These are phyloP conservation scores for Annulohypoxylon nitens DNA, from an alignment of 495 filamentous ascomycete genomes.

Conservation along the genomic window DNA sequence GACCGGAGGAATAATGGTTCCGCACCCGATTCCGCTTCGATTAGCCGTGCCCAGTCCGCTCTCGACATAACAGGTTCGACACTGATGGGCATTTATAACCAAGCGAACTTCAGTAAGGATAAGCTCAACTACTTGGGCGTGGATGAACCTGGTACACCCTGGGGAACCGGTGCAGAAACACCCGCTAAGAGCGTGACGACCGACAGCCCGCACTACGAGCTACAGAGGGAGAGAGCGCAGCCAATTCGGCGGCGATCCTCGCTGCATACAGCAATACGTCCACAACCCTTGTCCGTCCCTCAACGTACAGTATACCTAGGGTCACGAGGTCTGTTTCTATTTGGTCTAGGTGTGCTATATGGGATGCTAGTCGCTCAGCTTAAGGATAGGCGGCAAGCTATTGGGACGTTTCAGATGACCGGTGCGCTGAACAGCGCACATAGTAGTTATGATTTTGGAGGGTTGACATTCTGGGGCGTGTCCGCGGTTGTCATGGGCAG, in stretches of 20 bases:
- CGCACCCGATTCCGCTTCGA: conserved; percentile 47
- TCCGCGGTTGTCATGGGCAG: conserved; percentile 82
- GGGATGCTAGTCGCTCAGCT: conserved; percentile 88
- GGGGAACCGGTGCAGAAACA: conserved; percentile 79
- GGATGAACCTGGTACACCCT: conserved; percentile 63
- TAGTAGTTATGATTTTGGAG: conserved; percentile 69
- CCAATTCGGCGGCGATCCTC: conserved; percentile 38
- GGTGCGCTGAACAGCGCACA: conserved; percentile 59
- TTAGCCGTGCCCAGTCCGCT: conserved; percentile 78
- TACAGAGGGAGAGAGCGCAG: conserved; percentile 46
- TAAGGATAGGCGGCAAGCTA: conserved; percentile 41
- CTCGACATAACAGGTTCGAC: conserved; percentile 91
- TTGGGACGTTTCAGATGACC: conserved; percentile 69
- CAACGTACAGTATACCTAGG: conserved; percentile 53
- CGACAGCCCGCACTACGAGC: conserved; percentile 48
- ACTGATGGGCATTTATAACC: conserved; percentile 89
- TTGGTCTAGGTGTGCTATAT: conserved; percentile 84
- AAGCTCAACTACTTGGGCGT: conserved; percentile 39
- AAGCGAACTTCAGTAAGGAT: conserved; percentile 67
- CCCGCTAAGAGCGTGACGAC: conserved; percentile 57
- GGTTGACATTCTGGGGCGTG: conserved; percentile 83
- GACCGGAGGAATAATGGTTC: conserved; percentile 47
- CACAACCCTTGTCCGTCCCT: conserved; percentile 37
- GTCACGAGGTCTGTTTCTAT: conserved; percentile 75
- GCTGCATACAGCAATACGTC: conserved; percentile 34